Evolutionary conservation across 805 yeast genomes (phyloP).

Genomic region (Yamadazyma endophytica): DNA sequence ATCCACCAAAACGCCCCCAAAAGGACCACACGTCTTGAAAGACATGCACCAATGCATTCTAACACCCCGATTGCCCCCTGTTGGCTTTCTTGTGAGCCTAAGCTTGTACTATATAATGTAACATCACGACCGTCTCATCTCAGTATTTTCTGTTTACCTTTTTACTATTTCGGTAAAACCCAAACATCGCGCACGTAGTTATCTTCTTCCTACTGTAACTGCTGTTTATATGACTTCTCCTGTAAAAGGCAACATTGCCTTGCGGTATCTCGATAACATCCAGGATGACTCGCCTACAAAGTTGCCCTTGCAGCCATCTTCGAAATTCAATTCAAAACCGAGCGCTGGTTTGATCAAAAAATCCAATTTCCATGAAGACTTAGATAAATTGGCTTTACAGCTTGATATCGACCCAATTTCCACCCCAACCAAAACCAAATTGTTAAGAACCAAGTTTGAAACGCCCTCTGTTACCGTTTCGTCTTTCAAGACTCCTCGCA

Average conservation of each 20-base stretch:
- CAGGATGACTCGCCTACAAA: constrained; percentile 22
- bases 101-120: too few species aligned
- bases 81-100: too few species aligned
- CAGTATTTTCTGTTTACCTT: too few species aligned
- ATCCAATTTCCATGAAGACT: constrained; percentile 23
- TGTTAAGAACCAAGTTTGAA: constrained; percentile 31
- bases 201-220: too few species aligned
- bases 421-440: constrained; percentile 22
- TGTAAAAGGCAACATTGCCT: constrained; percentile 23
- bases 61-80: too few species aligned
- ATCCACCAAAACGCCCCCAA: too few species aligned
- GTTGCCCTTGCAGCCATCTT: constrained; percentile 28
- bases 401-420: constrained; percentile 23
- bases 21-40: too few species aligned
- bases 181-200: too few species aligned
- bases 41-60: too few species aligned
- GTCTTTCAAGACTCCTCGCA: constrained; percentile 31
- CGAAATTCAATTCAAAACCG: constrained; percentile 19
- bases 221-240: constrained; percentile 21
- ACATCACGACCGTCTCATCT: too few species aligned
- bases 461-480: constrained; percentile 41
- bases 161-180: too few species aligned
- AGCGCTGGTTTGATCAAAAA: constrained; percentile 9
- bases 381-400: constrained; percentile 37
- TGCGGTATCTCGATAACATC: constrained; percentile 32